phyloP scores from a whole-genome alignment of 1,284 basidiomycete genomes.

The Phlebopus sp. region DNA sequence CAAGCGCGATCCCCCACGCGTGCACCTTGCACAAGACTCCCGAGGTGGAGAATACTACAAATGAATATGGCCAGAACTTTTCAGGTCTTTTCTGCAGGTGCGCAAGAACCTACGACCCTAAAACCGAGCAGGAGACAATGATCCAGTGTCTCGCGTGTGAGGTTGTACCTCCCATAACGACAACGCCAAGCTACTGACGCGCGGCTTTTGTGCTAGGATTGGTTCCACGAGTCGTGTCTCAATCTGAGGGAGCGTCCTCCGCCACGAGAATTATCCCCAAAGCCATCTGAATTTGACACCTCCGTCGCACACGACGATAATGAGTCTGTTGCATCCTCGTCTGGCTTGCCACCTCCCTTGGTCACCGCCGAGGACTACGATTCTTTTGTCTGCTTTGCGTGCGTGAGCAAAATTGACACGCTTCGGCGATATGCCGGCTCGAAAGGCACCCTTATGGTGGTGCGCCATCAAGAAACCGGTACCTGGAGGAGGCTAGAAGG shows the following conservation, averaged over 20 bases:
- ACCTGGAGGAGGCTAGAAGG: constrained; percentile 51
- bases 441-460: constrained; percentile 58
- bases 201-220: constrained; percentile 50
- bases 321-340: constrained; percentile 60
- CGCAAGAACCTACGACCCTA: constrained; percentile 62
- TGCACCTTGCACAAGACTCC: constrained; percentile 57
- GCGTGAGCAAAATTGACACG: constrained; percentile 52
- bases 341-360: constrained; percentile 61
- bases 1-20: constrained; percentile 49
- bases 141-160: constrained; percentile 81
- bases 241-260: constrained; percentile 65
- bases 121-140: constrained; percentile 75
- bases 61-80: constrained; percentile 73
- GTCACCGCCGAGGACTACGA: constrained; percentile 68
- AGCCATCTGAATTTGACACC: constrained; percentile 28
- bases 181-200: constrained; percentile 5
- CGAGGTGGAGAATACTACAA: constrained; percentile 56
- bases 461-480: constrained; percentile 42
- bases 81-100: constrained; percentile 68
- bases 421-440: constrained; percentile 64
- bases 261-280: constrained; percentile 44
- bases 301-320: constrained; percentile 38
- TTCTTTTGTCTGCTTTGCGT: constrained; percentile 63
- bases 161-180: constrained; percentile 40
- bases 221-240: constrained; percentile 84